Evolutionary conservation across 768 basidiomycete genomes (phyloP).

Genomic region (Amanita rubescens): DNA sequence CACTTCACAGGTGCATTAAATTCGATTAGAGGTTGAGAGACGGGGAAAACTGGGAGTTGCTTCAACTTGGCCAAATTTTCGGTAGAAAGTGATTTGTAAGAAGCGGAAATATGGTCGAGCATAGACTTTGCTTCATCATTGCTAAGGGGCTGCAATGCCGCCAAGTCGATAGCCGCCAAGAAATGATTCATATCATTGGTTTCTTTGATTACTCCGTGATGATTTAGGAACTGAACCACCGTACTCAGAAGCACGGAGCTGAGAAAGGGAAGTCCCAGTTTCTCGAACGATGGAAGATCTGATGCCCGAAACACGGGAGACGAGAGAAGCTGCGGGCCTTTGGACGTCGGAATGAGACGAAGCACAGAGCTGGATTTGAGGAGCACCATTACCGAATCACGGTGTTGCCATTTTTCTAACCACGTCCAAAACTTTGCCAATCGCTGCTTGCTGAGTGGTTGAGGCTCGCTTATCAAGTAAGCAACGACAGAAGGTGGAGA

Average conservation of each 20-base stretch:
- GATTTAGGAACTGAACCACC: slow-evolving; percentile 15
- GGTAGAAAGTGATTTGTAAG: not conserved
- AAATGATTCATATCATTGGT: not conserved
- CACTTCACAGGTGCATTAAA: not conserved
- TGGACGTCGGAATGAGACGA: slow-evolving; percentile 27
- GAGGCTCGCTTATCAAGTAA: slow-evolving; percentile 12
- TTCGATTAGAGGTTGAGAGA: not conserved
- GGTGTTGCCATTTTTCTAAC: slow-evolving; percentile 22
- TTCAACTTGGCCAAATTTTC: slow-evolving; percentile 6
- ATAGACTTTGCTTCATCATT: not conserved
- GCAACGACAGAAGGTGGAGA: slow-evolving; percentile 17
- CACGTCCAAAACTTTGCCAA: slow-evolving; percentile 38
- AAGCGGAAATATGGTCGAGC: not conserved
- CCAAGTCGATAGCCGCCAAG: not conserved
- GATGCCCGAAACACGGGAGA: slow-evolving; percentile 21
- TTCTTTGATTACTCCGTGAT: slow-evolving; percentile 14
- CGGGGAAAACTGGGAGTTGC: slow-evolving; percentile 23
- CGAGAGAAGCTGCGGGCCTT: slow-evolving; percentile 19
- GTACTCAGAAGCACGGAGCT: slow-evolving; percentile 16
- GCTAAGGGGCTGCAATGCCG: not conserved
- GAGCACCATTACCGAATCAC: not conserved
- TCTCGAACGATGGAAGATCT: slow-evolving; percentile 17
- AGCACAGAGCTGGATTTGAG: slow-evolving; percentile 5
- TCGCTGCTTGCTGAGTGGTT: slow-evolving; percentile 21
- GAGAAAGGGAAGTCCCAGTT: slow-evolving; percentile 27